Evolutionary conservation across 2,329 filamentous ascomycete genomes (phyloP).

Genomic region (Lachnum nothofagi): DNA sequence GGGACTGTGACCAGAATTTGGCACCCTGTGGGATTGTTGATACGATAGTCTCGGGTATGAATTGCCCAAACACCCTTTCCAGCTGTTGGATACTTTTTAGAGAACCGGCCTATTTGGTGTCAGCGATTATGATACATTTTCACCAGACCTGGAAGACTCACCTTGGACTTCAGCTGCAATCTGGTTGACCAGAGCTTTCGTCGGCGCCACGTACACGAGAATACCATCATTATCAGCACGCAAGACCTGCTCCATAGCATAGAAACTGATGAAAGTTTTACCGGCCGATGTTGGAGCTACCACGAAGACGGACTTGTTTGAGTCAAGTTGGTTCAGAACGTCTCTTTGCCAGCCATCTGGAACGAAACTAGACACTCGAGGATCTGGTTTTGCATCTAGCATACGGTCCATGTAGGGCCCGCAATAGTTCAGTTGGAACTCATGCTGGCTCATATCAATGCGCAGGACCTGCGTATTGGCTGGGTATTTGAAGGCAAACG

Average conservation of each 20-base stretch:
- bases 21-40: constrained; percentile 68
- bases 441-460: constrained; percentile 40
- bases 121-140: constrained; percentile 1
- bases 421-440: constrained; percentile 64
- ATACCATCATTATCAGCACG: constrained; percentile 63
- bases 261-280: constrained; percentile 81
- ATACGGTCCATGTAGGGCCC: constrained; percentile 72
- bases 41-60: constrained; percentile 67
- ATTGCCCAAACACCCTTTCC: constrained; percentile 73
- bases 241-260: constrained; percentile 74
- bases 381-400: constrained; percentile 62
- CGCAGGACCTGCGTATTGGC: constrained; percentile 23
- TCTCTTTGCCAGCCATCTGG: constrained; percentile 73
- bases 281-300: constrained; percentile 74
- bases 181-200: constrained; percentile 77
- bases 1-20: constrained; percentile 75
- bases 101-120: constrained; percentile 48
- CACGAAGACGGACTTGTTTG: constrained; percentile 64
- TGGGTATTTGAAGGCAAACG: constrained; percentile 42
- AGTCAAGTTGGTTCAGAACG: constrained; percentile 69
- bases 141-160: constrained; percentile 1
- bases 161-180: constrained; percentile 75
- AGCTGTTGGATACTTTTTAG: constrained; percentile 52
- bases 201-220: constrained; percentile 74
- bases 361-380: constrained; percentile 61